These are phyloP conservation scores for Erysiphe pulchra DNA, from an alignment of 2,329 filamentous ascomycete genomes.

Conservation along the genomic window DNA sequence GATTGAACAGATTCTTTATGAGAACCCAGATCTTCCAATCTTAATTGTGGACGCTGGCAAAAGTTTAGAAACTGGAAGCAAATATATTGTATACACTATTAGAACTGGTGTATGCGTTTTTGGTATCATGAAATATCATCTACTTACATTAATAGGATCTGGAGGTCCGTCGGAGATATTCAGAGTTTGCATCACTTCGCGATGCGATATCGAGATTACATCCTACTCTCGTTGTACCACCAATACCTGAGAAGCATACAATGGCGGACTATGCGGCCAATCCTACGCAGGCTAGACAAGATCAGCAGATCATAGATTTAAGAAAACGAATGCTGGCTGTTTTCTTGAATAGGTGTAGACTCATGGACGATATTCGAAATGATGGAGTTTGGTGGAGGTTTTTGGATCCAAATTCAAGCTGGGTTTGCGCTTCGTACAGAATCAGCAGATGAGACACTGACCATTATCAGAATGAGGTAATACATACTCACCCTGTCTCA, in stretches of 20 bases:
- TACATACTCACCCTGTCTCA: slow-evolving; percentile 70
- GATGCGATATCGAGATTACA: slow-evolving; percentile 76
- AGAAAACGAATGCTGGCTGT: slow-evolving; percentile 92
- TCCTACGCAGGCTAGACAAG: slow-evolving; percentile 92
- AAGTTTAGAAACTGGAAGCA: slow-evolving; percentile 71
- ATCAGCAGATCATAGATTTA: slow-evolving; percentile 86
- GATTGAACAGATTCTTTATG: slow-evolving; percentile 91
- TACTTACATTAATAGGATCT: slow-evolving; percentile 37
- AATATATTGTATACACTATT: slow-evolving; percentile 94
- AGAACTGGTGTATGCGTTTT: slow-evolving; percentile 47
- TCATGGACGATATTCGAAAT: slow-evolving; percentile 74
- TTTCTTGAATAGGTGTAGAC: slow-evolving; percentile 77
- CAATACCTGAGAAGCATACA: slow-evolving; percentile 94
- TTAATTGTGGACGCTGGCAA: slow-evolving; percentile 89
- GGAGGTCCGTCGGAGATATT: slow-evolving; percentile 84
- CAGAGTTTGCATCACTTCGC: slow-evolving; percentile 79
- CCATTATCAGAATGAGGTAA: slow-evolving; percentile 59
- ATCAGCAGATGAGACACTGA: slow-evolving; percentile 3
- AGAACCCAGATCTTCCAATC: slow-evolving; percentile 74
- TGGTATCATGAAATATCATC: not conserved
- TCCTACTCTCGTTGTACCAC: slow-evolving; percentile 82
- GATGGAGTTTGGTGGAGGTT: slow-evolving; percentile 98
- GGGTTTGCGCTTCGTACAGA: slow-evolving; percentile 31
- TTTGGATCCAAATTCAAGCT: slow-evolving; percentile 91
- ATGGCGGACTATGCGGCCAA: slow-evolving; percentile 98